These are phyloP conservation scores for Plasmodium vivax DNA, from an alignment of 169 alveolate species.

Conservation along the genomic window DNA sequence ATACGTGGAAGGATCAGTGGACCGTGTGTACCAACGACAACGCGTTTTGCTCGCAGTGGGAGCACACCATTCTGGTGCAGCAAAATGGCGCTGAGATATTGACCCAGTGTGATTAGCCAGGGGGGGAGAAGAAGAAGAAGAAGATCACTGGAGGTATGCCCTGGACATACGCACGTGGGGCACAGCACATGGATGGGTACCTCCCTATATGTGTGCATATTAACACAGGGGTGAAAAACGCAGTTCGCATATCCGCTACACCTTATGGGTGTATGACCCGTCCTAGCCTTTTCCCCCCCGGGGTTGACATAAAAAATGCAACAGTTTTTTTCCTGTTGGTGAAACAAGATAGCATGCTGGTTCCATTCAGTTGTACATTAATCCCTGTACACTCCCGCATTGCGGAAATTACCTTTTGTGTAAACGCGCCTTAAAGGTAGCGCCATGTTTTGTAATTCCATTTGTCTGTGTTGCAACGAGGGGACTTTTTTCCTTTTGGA, in stretches of 20 bases:
- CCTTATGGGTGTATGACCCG: not conserved
- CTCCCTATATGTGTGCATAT: not conserved
- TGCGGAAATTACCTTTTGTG: not conserved
- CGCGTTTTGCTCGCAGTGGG: conserved; percentile 93
- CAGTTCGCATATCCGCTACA: not conserved
- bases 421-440: not conserved
- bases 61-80: conserved; percentile 92
- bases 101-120: conserved; percentile 74
- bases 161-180: not conserved
- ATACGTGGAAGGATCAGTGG: conserved; percentile 94
- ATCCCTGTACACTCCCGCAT: not conserved
- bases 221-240: not conserved
- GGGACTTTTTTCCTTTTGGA: not conserved
- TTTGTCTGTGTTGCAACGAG: not conserved
- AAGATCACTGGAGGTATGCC: not conserved
- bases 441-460: not conserved
- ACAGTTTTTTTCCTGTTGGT: not conserved
- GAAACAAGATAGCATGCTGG: not conserved
- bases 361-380: not conserved
- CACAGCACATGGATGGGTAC: not conserved
- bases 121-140: not conserved
- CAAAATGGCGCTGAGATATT: conserved; percentile 91
- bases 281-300: not conserved
- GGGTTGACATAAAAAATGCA: not conserved
- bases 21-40: conserved; percentile 90